A percentile compares a stretch with the other conserved stretches of the same genome.
Evolutionary conservation across 352 stramenopile species (phyloP).

Genomic region (Halophytophthora batemanensis): DNA sequence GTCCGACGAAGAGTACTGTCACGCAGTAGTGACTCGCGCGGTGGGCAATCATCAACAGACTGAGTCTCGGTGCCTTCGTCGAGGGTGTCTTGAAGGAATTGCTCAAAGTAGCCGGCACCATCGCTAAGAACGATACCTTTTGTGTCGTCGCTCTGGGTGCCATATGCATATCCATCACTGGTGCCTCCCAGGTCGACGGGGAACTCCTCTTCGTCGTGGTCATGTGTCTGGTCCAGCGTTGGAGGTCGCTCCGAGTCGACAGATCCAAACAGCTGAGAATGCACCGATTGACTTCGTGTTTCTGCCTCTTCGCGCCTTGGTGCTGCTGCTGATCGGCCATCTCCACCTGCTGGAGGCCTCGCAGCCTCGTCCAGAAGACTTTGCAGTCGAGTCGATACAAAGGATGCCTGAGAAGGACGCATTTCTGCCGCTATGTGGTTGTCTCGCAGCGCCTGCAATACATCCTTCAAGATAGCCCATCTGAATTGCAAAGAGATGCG

Average conservation of each 20-base stretch:
- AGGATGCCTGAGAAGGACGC: too few species aligned
- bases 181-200: constrained; percentile 10
- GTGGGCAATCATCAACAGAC: not conserved
- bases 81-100: constrained; percentile 10
- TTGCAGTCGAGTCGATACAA: too few species aligned
- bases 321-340: too few species aligned
- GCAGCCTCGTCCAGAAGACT: too few species aligned
- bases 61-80: not conserved
- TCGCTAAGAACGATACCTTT: constrained; percentile 9
- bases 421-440: too few species aligned
- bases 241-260: not conserved
- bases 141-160: constrained; percentile 2
- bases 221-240: not conserved
- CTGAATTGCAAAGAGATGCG: too few species aligned
- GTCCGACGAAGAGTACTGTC: not conserved
- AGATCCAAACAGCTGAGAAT: not conserved
- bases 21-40: not conserved
- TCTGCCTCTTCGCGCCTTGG: too few species aligned
- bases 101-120: constrained; percentile 13
- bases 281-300: not conserved
- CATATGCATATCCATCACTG: constrained; percentile 3
- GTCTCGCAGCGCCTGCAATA: too few species aligned
- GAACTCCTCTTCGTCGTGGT: constrained; percentile 17
- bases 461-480: too few species aligned
- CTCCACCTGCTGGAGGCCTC: too few species aligned